Evolutionary conservation across 1,284 basidiomycete genomes (phyloP).

Genomic region (Schizopora paradoxa): DNA sequence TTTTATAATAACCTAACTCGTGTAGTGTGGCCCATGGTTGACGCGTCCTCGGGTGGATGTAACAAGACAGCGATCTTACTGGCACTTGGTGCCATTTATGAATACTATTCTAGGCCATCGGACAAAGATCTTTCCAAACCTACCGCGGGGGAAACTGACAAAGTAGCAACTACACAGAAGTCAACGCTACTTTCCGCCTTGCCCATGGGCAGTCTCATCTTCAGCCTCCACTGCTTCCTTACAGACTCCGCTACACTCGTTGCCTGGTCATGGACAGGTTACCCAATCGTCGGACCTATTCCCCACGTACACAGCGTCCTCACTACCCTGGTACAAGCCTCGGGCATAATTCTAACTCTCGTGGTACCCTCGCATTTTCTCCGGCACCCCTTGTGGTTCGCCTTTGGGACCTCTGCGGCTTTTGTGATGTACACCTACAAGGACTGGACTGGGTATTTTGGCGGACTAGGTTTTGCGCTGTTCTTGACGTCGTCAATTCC

Average conservation of each 20-base stretch:
- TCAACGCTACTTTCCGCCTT: slow-evolving; percentile 41
- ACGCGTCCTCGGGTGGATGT: slow-evolving; percentile 62
- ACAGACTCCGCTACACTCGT: slow-evolving; percentile 82
- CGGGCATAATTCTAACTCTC: slow-evolving; percentile 49
- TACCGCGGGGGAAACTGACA: slow-evolving; percentile 21
- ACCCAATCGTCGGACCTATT: slow-evolving; percentile 69
- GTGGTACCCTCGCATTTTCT: slow-evolving; percentile 30
- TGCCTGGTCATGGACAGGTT: slow-evolving; percentile 91
- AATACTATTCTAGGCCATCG: slow-evolving; percentile 27
- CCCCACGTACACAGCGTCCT: slow-evolving; percentile 71
- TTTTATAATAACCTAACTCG: slow-evolving; percentile 7
- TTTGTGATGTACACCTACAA: slow-evolving; percentile 55
- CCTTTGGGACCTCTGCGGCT: slow-evolving; percentile 45
- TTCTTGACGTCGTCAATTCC: slow-evolving; percentile 68
- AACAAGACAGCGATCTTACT: slow-evolving; percentile 49
- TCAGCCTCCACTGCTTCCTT: slow-evolving; percentile 73
- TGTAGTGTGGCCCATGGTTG: slow-evolving; percentile 77
- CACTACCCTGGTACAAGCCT: slow-evolving; percentile 60
- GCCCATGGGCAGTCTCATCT: slow-evolving; percentile 71
- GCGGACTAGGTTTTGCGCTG: slow-evolving; percentile 63
- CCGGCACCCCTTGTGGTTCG: slow-evolving; percentile 46
- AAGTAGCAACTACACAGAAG: background rate
- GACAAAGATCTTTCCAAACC: slow-evolving; percentile 24
- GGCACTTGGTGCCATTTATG: slow-evolving; percentile 27
- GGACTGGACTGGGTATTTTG: slow-evolving; percentile 74